phyloP scores from a whole-genome alignment of 1,284 basidiomycete species.

The Marasmius tenuissimus region DNA sequence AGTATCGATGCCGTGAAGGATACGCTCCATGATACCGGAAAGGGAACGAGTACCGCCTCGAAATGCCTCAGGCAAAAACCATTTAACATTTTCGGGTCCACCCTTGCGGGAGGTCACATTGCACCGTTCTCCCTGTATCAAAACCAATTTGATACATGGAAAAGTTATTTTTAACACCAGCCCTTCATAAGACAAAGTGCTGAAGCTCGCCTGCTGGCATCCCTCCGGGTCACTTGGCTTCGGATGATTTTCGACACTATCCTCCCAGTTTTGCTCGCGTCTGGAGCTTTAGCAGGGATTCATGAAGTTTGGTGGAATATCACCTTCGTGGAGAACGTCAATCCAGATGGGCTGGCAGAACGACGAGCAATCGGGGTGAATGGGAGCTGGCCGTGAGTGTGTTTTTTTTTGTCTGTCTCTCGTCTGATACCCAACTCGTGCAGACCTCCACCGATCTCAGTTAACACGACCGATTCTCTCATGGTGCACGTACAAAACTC shows the following conservation, averaged over 20 bases:
- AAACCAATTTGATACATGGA: too few species aligned
- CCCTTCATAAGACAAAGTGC: too few species aligned
- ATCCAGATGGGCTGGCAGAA: conserved; percentile 74
- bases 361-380: conserved; percentile 87
- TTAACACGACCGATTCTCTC: conserved; percentile 73
- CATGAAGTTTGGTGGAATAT: conserved; percentile 82
- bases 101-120: too few species aligned
- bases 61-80: too few species aligned
- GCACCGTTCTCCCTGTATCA: too few species aligned
- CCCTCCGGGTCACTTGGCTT: too few species aligned
- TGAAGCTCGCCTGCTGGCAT: background rate
- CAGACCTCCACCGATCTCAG: conserved; percentile 78
- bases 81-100: too few species aligned
- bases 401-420: background rate
- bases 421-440: background rate
- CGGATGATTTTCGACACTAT: too few species aligned
- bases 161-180: too few species aligned
- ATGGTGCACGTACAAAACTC: conserved; percentile 77
- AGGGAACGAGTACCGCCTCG: too few species aligned
- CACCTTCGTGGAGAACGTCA: conserved; percentile 67
- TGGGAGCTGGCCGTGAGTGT: conserved; percentile 85
- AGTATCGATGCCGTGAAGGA: too few species aligned
- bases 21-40: too few species aligned
- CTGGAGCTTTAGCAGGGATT: conserved; percentile 48
- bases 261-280: conserved; percentile 25